These are phyloP conservation scores for Monosporascus sp. DNA, from an alignment of 2,329 filamentous ascomycete species.

Conservation along the genomic window DNA sequence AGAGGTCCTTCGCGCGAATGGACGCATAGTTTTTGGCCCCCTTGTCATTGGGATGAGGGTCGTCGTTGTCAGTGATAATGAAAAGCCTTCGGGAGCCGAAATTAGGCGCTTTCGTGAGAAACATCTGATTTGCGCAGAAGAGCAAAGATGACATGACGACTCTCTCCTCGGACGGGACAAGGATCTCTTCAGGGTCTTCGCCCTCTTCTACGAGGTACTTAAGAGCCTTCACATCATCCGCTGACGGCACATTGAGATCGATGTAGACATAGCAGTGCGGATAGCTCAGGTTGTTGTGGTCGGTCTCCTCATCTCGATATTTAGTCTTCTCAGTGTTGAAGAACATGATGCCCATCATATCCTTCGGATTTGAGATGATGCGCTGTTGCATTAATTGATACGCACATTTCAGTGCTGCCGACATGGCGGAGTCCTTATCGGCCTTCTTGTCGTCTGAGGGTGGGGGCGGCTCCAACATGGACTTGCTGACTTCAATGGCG, in stretches of 20 bases:
- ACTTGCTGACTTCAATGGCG: slow-evolving; percentile 84
- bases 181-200: slow-evolving; percentile 62
- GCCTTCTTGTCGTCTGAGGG: slow-evolving; percentile 66
- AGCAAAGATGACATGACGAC: slow-evolving; percentile 84
- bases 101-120: slow-evolving; percentile 90
- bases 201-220: slow-evolving; percentile 74
- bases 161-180: slow-evolving; percentile 64
- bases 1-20: slow-evolving; percentile 88
- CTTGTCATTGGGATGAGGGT: slow-evolving; percentile 73
- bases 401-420: slow-evolving; percentile 87
- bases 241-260: slow-evolving; percentile 82
- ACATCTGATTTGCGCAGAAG: slow-evolving; percentile 94
- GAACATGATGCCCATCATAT: slow-evolving; percentile 93
- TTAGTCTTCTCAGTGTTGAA: slow-evolving; percentile 86
- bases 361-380: slow-evolving; percentile 92
- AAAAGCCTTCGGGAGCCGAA: slow-evolving; percentile 92
- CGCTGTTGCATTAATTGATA: slow-evolving; percentile 96
- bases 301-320: slow-evolving; percentile 63
- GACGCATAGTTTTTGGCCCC: slow-evolving; percentile 69
- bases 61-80: slow-evolving; percentile 90
- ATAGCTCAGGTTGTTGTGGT: slow-evolving; percentile 59
- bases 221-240: slow-evolving; percentile 77
- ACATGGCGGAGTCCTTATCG: slow-evolving; percentile 70
- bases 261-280: slow-evolving; percentile 90
- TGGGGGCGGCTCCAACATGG: slow-evolving; percentile 72